phyloP scores from a whole-genome alignment of 257 asterid genomes.

The Leptodermis oblonga region DNA sequence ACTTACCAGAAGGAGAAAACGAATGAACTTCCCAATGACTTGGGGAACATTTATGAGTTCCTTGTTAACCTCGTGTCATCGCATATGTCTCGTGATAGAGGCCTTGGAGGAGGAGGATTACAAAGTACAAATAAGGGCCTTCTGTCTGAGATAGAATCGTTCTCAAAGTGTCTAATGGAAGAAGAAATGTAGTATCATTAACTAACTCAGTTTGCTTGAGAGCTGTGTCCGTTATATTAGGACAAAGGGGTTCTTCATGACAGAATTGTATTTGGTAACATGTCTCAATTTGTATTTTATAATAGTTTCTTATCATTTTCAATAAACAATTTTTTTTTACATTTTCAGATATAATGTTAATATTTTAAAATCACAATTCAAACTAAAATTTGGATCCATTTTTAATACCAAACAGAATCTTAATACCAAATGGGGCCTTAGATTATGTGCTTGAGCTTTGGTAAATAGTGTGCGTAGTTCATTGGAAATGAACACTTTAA shows the following conservation, averaged over 20 bases:
- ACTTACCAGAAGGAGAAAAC: conserved; percentile 25
- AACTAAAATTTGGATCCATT: too few species aligned
- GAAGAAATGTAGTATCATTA: conserved; percentile 26
- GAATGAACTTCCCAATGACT: conserved; percentile 16
- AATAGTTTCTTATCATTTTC: too few species aligned
- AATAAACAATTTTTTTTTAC: too few species aligned
- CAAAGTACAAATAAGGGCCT: conserved; percentile 33
- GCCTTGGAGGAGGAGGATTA: conserved; percentile 22
- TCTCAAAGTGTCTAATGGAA: conserved; percentile 57
- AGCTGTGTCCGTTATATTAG: neutral
- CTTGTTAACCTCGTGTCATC: conserved; percentile 45
- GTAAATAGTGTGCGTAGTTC: neutral
- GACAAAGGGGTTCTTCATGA: neutral
- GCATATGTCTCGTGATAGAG: conserved; percentile 21
- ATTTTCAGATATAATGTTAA: too few species aligned
- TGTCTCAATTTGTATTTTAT: too few species aligned
- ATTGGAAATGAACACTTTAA: neutral
- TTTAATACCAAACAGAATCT: too few species aligned
- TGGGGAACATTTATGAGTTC: conserved; percentile 36
- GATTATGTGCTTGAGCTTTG: neutral
- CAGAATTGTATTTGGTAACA: neutral
- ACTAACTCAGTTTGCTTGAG: neutral
- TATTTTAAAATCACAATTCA: too few species aligned
- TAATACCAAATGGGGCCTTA: too few species aligned
- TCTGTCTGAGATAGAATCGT: conserved; percentile 62